phyloP scores from a whole-genome alignment of 108 stramenopile species.

The Hondaea fermentalgiana region DNA sequence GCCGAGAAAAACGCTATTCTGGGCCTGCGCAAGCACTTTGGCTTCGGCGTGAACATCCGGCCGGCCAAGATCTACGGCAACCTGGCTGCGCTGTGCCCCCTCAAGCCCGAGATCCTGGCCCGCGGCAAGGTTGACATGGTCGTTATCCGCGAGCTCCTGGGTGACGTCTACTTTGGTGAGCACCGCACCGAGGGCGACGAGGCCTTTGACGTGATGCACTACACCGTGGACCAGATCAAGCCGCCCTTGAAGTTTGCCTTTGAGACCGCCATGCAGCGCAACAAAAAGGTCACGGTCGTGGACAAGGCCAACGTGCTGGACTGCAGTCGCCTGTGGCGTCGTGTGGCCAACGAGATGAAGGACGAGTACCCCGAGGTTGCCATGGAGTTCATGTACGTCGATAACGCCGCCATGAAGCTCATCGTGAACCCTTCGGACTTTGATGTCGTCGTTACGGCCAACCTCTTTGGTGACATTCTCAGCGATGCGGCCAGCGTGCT shows the following conservation, averaged over 20 bases:
- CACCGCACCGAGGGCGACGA: constrained; percentile 83
- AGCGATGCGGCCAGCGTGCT: constrained; percentile 95
- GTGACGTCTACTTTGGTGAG: constrained; percentile 98
- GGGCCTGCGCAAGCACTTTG: constrained; percentile 89
- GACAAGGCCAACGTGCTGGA: constrained; percentile 99
- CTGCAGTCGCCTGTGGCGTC: constrained; percentile 91
- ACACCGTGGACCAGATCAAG: constrained; percentile 84
- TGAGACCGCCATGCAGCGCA: constrained; percentile 85
- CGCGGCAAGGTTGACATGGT: constrained; percentile 83
- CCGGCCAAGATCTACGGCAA: constrained; percentile 90
- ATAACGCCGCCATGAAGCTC: constrained; percentile 97
- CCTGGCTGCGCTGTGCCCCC: constrained; percentile 82
- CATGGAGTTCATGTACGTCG: constrained; percentile 94
- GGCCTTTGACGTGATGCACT: constrained; percentile 78
- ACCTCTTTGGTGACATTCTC: constrained; percentile 97
- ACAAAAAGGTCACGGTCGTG: constrained; percentile 81
- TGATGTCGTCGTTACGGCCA: constrained; percentile 92
- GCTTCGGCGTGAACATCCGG: constrained; percentile 88
- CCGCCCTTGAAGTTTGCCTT: constrained; percentile 79
- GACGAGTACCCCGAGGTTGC: constrained; percentile 72
- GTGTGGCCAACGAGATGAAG: constrained; percentile 74
- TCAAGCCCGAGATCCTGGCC: constrained; percentile 92
- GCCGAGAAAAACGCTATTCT: constrained; percentile 83
- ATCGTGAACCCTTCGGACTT: constrained; percentile 92
- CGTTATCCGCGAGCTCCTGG: constrained; percentile 92